These are phyloP conservation scores for Xylariaceae sp. DNA, from an alignment of 2,329 filamentous ascomycete genomes.

Conservation along the genomic window DNA sequence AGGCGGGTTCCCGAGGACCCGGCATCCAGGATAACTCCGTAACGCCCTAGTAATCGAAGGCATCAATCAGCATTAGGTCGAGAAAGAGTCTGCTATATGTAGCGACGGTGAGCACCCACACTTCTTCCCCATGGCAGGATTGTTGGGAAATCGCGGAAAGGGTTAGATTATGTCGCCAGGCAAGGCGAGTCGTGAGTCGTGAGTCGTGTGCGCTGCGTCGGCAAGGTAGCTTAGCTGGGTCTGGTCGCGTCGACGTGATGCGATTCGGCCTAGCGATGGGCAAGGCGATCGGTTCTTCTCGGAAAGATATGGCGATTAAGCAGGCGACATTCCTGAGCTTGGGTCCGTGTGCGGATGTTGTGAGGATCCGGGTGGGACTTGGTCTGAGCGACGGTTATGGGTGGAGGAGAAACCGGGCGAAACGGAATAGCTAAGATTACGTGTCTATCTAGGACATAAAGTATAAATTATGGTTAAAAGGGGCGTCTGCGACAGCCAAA, in stretches of 20 bases:
- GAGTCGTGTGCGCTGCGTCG: neutral
- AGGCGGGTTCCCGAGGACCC: slow-evolving; percentile 94
- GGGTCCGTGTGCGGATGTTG: neutral
- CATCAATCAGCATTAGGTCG: slow-evolving; percentile 1
- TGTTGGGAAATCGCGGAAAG: neutral
- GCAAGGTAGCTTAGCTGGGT: neutral
- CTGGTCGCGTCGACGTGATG: neutral
- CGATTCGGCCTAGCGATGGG: neutral
- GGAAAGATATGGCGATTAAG: slow-evolving; percentile 3
- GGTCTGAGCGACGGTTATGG: neutral
- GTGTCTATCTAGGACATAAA: slow-evolving; percentile 15
- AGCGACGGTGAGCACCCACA: slow-evolving; percentile 21
- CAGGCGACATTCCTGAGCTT: slow-evolving; percentile 5
- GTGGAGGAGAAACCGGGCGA: neutral
- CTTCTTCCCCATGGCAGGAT: slow-evolving; percentile 28
- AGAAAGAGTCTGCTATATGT: neutral
- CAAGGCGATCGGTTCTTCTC: neutral
- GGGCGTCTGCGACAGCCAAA: slow-evolving; percentile 10
- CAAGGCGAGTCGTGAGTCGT: neutral
- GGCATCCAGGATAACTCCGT: slow-evolving; percentile 94
- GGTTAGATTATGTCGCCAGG: neutral
- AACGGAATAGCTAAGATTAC: slow-evolving; percentile 10
- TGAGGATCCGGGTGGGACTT: neutral
- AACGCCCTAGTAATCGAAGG: slow-evolving; percentile 48
- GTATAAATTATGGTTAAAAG: slow-evolving; percentile 15